Evolutionary conservation across 306 rosid genomes (phyloP).

Genomic region (Acacia crassicarpa): DNA sequence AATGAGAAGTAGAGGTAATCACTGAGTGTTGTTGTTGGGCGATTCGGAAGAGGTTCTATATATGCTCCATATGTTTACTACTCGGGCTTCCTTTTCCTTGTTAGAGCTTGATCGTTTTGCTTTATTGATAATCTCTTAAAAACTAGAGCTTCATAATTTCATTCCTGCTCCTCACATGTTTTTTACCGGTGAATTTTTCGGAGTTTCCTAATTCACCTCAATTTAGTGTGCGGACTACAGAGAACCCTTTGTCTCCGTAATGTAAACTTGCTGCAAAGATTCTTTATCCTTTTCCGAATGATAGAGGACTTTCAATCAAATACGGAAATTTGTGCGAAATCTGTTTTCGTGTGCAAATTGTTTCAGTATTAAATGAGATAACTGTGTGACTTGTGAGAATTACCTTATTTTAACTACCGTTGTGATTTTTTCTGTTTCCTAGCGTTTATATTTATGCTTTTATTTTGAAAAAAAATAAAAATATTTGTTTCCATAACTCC

Average conservation of each 20-base stretch:
- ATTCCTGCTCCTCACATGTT: neutral
- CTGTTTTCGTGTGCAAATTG: neutral
- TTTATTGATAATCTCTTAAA: neutral
- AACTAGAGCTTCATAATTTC: neutral
- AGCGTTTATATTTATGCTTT: neutral
- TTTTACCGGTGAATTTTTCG: neutral
- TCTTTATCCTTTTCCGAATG: neutral
- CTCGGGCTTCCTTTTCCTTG: slow-evolving; percentile 3
- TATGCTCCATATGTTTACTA: neutral
- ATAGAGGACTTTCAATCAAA: neutral
- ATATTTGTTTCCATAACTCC: slow-evolving; percentile 15
- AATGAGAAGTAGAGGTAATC: neutral
- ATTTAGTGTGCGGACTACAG: neutral
- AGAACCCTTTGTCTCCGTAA: neutral
- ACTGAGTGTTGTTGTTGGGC: neutral
- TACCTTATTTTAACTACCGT: neutral
- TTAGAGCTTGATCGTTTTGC: slow-evolving; percentile 8
- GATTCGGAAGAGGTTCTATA: neutral
- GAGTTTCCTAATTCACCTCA: neutral
- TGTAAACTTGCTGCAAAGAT: neutral
- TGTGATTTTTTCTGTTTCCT: neutral
- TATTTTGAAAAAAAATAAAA: slow-evolving; percentile 28
- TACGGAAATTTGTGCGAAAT: neutral
- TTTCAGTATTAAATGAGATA: neutral
- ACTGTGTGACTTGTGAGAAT: neutral